Base-by-base conservation (phyloP, 306 rosid species). In the Phaseolus lunatus region DNA sequence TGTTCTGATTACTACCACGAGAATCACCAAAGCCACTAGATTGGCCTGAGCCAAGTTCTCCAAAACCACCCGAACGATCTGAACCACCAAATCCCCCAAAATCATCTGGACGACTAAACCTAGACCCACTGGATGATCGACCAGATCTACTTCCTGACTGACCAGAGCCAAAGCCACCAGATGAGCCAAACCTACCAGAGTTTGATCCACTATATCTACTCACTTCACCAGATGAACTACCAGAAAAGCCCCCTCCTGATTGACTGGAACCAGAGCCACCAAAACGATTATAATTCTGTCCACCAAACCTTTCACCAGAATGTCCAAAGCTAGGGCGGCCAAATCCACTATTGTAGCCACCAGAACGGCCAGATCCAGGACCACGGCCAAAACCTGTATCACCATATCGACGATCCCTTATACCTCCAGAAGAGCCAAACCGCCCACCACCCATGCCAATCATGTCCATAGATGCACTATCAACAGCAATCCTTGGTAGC, bases 401-500 rank as follows among this genome's bases (percentile, higher is more conserved):
- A 22, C 86, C 82, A 44, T 66, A 83, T 31, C 89, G 79, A 22
- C 87, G 84, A 76, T 81, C 87, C 82, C 83, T 85, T 20, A 9
- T 23, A 74, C 82, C 79, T 80, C 89, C 90, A 45, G 1, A 78
- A 53, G 84, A 73, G 20, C 89, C 77, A 77, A 35, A 90, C 63
- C 80, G 85, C 5, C 96, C 87, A 22, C 90, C 78, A 35, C 96
- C 89, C 83, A 73, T 81, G 27, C 86, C 67, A 58, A 84, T 74
- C 83, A 85, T 78, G 67, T 81, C 88, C 49, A 80, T 58, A 27
- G 85, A 84, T 73, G 79, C 84, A 52, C 87, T 76, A 45, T 88
- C 97, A 73, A 80, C 90, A 47, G 93, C 77, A 72, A 95, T 88
- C 45, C 49, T 83, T 3, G 98, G 94, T 35, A 96, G 90, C 99